A percentile compares a stretch with the other conserved stretches of the same genome.
These are phyloP conservation scores for Scedosporium boydii DNA, from an alignment of 2,329 filamentous ascomycete genomes.

Conservation along the genomic window DNA sequence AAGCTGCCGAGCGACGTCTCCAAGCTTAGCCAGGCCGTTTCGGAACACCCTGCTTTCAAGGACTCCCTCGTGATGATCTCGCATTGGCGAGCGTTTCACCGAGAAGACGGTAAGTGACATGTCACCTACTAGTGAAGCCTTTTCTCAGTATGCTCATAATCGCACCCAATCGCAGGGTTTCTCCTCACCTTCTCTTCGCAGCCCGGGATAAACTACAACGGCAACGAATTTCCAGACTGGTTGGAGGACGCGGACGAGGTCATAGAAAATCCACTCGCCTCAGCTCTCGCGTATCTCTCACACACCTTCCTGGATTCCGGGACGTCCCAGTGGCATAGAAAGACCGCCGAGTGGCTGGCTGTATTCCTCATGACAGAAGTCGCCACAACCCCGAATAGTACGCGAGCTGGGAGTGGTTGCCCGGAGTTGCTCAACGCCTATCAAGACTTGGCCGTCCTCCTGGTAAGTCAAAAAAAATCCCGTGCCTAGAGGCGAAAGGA, in stretches of 20 bases:
- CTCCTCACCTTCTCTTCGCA: neutral
- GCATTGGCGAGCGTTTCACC: neutral
- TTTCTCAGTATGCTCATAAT: no score
- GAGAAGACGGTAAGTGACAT: neutral
- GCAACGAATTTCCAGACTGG: neutral
- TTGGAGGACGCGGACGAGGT: neutral
- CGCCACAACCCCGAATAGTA: neutral
- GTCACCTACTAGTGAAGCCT: no score
- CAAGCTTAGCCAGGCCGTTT: neutral
- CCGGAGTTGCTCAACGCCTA: neutral
- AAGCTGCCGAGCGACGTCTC: neutral
- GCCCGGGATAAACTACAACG: neutral
- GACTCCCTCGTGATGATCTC: neutral
- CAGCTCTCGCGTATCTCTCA: neutral
- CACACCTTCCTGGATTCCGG: neutral
- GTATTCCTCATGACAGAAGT: neutral
- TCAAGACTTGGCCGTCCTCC: neutral
- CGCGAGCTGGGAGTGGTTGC: neutral
- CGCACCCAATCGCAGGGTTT: neutral
- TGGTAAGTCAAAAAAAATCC: neutral
- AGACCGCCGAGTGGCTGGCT: neutral
- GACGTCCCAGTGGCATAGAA: neutral
- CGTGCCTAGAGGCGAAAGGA: neutral
- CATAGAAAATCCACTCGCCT: neutral
- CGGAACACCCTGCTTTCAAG: neutral